Evolutionary conservation across 352 stramenopile genomes (phyloP).

Genomic region (Globisporangium solare): DNA sequence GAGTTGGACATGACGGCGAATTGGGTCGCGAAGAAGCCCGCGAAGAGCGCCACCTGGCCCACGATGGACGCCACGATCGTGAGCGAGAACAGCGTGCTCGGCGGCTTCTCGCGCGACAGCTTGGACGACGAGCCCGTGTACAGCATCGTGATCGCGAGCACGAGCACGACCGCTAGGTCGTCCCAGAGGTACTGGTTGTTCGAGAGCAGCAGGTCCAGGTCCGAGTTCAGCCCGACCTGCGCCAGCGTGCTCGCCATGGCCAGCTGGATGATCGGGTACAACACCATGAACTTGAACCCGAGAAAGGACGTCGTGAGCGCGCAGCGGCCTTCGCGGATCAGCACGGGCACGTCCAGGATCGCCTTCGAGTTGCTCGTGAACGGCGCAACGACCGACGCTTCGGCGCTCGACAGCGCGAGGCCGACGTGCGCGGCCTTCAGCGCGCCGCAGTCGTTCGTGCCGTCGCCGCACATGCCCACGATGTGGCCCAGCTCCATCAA

Average conservation of each 20-base stretch:
- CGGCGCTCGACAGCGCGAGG: constrained; percentile 81
- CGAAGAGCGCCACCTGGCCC: constrained; percentile 52
- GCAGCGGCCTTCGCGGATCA: constrained; percentile 87
- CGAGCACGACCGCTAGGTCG: constrained; percentile 66
- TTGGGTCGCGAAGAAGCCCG: constrained; percentile 39
- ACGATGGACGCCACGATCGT: constrained; percentile 54
- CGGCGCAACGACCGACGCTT: constrained; percentile 88
- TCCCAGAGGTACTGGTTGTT: constrained; percentile 80
- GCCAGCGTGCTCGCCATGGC: constrained; percentile 55
- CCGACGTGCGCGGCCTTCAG: constrained; percentile 89
- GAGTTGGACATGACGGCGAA: constrained; percentile 22
- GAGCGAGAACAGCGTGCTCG: constrained; percentile 59
- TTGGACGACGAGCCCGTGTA: constrained; percentile 68
- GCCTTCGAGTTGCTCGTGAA: constrained; percentile 87
- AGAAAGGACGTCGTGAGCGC: constrained; percentile 87
- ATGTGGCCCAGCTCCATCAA: constrained; percentile 48
- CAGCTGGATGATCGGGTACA: constrained; percentile 89
- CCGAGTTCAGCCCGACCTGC: constrained; percentile 47
- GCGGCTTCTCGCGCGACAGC: constrained; percentile 38
- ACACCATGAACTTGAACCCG: constrained; percentile 90
- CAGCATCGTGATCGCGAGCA: constrained; percentile 59
- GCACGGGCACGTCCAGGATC: constrained; percentile 76
- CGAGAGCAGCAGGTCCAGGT: constrained; percentile 32
- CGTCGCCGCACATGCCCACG: constrained; percentile 72
- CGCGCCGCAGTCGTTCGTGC: constrained; percentile 88